phyloP scores from a whole-genome alignment of 2,329 filamentous ascomycete species.

The Lasiodiplodia sp. region DNA sequence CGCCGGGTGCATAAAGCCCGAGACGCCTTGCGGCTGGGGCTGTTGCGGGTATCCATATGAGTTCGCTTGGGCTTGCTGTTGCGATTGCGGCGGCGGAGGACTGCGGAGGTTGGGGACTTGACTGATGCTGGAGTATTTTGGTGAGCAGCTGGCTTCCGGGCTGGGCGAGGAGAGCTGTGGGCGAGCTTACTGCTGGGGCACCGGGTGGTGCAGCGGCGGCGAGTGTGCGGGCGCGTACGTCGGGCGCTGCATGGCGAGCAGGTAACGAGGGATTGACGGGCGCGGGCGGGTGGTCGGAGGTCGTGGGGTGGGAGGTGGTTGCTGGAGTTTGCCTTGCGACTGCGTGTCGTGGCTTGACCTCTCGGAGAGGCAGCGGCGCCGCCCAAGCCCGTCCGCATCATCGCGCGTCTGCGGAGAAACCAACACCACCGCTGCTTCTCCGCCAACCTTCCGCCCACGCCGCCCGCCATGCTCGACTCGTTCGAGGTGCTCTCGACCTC shows the following conservation, averaged over 20 bases:
- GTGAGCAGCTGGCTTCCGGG: constrained; percentile 14
- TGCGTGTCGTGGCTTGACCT: constrained; percentile 23
- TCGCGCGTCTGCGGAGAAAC: constrained; percentile 27
- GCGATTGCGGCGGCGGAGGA: constrained; percentile 84
- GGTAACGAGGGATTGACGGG: background rate
- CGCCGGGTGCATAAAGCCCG: constrained; percentile 58
- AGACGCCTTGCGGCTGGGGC: constrained; percentile 48
- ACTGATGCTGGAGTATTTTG: constrained; percentile 65
- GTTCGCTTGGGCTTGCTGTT: constrained; percentile 72
- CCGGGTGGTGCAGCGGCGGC: constrained; percentile 76
- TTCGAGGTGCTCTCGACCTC: constrained; percentile 97
- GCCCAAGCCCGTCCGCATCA: constrained; percentile 22
- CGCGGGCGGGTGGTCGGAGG: background rate
- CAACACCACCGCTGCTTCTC: constrained; percentile 19
- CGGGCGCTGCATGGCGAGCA: constrained; percentile 79
- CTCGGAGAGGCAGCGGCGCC: constrained; percentile 5
- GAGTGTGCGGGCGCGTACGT: constrained; percentile 79
- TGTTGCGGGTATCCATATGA: constrained; percentile 79
- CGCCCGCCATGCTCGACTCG: constrained; percentile 79
- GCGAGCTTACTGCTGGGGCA: constrained; percentile 26
- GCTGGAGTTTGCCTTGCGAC: constrained; percentile 2
- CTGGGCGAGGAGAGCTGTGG: background rate
- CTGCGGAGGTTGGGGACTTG: constrained; percentile 97
- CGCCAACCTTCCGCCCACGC: constrained; percentile 31
- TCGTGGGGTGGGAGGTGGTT: constrained; percentile 1